These are phyloP conservation scores for Oryza glumipatula DNA, from an alignment of 176 grass and related monocot species.

Conservation along the genomic window DNA sequence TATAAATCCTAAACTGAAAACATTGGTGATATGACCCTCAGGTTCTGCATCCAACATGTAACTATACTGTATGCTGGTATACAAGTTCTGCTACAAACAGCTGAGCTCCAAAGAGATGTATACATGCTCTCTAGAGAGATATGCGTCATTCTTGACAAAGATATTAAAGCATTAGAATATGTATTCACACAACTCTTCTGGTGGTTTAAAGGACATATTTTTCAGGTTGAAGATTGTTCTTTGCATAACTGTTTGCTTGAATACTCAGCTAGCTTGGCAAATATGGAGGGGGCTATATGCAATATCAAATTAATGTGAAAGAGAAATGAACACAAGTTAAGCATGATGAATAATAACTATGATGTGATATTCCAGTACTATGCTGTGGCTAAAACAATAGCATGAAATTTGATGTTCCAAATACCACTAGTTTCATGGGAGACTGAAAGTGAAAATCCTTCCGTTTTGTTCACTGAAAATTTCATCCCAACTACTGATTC, in stretches of 20 bases:
- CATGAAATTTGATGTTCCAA: constrained; percentile 24
- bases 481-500: constrained; percentile 69
- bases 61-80: neutral
- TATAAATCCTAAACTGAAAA: too few species aligned
- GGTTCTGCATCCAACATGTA: neutral
- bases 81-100: neutral
- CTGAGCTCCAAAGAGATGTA: neutral
- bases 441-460: constrained; percentile 54
- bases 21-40: neutral
- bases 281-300: neutral
- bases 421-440: constrained; percentile 79
- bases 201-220: neutral
- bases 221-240: constrained; percentile 23
- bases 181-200: neutral
- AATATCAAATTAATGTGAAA: constrained; percentile 26
- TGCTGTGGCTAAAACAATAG: constrained; percentile 27
- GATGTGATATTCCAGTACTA: neutral
- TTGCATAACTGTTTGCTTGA: neutral
- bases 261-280: constrained; percentile 6
- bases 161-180: constrained; percentile 3
- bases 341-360: neutral
- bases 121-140: too few species aligned
- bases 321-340: neutral
- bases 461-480: constrained; percentile 57
- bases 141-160: too few species aligned